Base-by-base conservation (phyloP, 441 rosid species). In the Euphorbia corollata region DNA sequence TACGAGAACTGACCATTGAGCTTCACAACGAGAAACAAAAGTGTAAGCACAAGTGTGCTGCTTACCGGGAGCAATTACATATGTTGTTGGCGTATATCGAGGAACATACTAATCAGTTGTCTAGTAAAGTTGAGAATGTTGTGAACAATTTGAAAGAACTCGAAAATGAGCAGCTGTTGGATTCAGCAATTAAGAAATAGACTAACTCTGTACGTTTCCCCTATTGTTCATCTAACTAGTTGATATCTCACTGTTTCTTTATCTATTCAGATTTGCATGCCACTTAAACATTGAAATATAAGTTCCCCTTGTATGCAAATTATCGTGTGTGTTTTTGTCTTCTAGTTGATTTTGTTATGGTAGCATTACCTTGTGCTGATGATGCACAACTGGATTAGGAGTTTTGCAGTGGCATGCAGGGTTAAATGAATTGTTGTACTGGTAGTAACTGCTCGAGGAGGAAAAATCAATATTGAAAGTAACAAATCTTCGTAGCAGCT, bases 91-190 rank as follows among this genome's bases (percentile, higher is more conserved):
- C 78, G 22, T 81, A 72, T 55, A 68, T 83, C 12, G 85, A 81
- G 70, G 87, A 81, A 61, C 85, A 83, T 73, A 81, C 77, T 0
- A 76, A 67, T 76, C 82, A 76, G 36, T 54, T 83, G 79, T 78
- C 87, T n/a, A 70, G 62, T 61, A 77, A 69, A 59, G 83, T 79
- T 59, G 47, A 71, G 71, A 83, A 69, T 53, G 63, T 81, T 71
- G 81, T 81, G 36, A 74, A 79, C 56, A 79, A 75, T 53, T 73
- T 81, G 56, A 83, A 64, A 71, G 80, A 81, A 70, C 59, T 83
- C 54, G 83, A 83, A 75, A 73, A 70, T 36, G 72, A 56, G 58
- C 76, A 62, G 67, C 66, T 36, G 24, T 74, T 69, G 39, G 75
- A 63, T 63, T 65, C 79, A 58, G 59, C 78, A 39, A 70, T 45